Evolutionary conservation across 1,284 basidiomycete genomes (phyloP).

Genomic region (Cryptococcus sp.): DNA sequence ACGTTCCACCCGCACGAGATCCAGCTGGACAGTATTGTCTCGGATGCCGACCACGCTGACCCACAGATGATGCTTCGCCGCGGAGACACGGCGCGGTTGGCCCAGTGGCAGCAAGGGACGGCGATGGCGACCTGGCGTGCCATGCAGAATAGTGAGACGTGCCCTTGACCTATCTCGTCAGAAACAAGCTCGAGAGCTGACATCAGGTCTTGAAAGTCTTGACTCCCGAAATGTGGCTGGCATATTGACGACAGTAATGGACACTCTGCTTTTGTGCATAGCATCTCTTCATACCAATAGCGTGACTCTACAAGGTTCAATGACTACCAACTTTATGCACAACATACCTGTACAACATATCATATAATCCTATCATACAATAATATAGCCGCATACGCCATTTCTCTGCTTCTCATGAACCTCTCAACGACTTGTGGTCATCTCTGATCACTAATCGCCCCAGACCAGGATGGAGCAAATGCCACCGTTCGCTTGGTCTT

Average conservation of each 20-base stretch:
- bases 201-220: conserved; percentile 26
- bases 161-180: neutral
- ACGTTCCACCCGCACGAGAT: conserved; percentile 36
- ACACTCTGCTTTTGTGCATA: neutral
- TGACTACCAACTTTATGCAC: too few relatives aligned
- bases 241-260: conserved; percentile 19
- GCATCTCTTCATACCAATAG: neutral
- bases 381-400: neutral
- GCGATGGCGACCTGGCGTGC: conserved; percentile 30
- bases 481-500: conserved; percentile 69
- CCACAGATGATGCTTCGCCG: conserved; percentile 15
- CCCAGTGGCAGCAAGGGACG: conserved; percentile 25
- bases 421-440: neutral
- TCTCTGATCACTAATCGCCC: conserved; percentile 5
- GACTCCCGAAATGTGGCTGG: conserved; percentile 37
- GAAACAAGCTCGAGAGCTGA: conserved; percentile 1
- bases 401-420: too few relatives aligned
- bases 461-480: conserved; percentile 42
- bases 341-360: neutral
- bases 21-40: conserved; percentile 24
- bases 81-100: conserved; percentile 14
- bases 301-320: too few relatives aligned
- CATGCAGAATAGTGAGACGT: conserved; percentile 35
- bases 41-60: conserved; percentile 18
- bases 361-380: neutral